A percentile compares a stretch with the other conserved stretches of the same genome.
These are phyloP conservation scores for Phlegmacium glaucopus DNA, from an alignment of 768 basidiomycete species.

Conservation along the genomic window DNA sequence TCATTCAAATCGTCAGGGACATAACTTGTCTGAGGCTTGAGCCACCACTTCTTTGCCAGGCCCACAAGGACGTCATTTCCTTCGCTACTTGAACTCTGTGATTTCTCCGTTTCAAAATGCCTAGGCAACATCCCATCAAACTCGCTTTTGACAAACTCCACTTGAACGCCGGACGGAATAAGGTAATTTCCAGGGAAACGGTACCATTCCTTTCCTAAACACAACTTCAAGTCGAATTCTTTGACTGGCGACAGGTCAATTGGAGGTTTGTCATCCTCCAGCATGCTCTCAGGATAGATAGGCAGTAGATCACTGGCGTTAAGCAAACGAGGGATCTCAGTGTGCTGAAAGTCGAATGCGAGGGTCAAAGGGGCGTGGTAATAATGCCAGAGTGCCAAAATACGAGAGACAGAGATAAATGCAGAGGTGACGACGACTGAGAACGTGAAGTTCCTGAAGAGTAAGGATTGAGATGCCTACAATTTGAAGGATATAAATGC, in stretches of 20 bases:
- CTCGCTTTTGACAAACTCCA: constrained; percentile 90
- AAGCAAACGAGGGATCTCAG: constrained; percentile 80
- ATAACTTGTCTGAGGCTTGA: constrained; percentile 57
- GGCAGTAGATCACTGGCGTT: constrained; percentile 66
- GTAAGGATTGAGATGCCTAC: constrained; percentile 70
- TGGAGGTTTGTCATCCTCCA: constrained; percentile 41
- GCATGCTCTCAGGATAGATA: constrained; percentile 31
- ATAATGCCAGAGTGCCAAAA: constrained; percentile 80
- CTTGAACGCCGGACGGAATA: constrained; percentile 75
- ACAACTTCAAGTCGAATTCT: constrained; percentile 71
- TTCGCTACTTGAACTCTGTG: constrained; percentile 1
- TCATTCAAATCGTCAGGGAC: constrained; percentile 79
- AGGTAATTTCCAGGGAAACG: constrained; percentile 90
- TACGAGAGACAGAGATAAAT: constrained; percentile 74
- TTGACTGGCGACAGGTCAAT: constrained; percentile 69
- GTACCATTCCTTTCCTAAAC: constrained; percentile 95
- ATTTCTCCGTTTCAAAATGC: constrained; percentile 50
- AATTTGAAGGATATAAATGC: constrained; percentile 6
- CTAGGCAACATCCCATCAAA: constrained; percentile 88
- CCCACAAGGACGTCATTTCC: constrained; percentile 30
- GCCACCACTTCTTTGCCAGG: constrained; percentile 39
- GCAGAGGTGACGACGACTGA: constrained; percentile 62
- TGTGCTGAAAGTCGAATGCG: constrained; percentile 64
- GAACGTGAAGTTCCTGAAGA: constrained; percentile 78
- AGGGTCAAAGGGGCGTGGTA: constrained; percentile 87